Base-by-base conservation (phyloP, 371 early-diverging fungal species). In the Mucor velutinosus region DNA sequence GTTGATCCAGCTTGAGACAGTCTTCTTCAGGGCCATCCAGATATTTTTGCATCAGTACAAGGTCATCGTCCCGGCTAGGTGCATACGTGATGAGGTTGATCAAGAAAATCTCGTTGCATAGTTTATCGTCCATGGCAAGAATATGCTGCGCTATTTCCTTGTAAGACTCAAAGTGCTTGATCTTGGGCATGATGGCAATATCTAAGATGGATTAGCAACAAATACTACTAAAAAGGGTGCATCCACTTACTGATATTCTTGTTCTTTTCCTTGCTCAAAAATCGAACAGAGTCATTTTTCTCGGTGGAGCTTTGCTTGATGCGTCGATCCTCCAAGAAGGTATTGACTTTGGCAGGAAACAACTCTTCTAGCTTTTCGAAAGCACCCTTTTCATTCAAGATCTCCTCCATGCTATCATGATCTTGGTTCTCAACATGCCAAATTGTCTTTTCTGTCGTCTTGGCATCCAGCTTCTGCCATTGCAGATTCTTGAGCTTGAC, bases 381-480 rank as follows among this genome's bases (percentile, higher is more conserved):
- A 0, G 76, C 71, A 7, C 75, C 77, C 7, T 51, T 63, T n/a
- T 75, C 62, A 27, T 69, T 70, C 23, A 83, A 55, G 1, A 49
- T 32, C 4, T 76, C 75, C 69, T 82, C 80, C 21, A 80, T 39
- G 3, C 64, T 64, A 14, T 67, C 60, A n/a, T 78, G 74, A 3
- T 76, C 70, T 49, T 47, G 62, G 1, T 72, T 59, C 6, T 65
- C 30, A 8, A 70, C 17, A 17, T 64, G 39, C 83, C 83, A 83
- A 12, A 83, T 64, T 0, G 83, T 83, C 17, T 83, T 75, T 17
- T 78, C 71, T 0, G 72, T 65, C 10, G 63, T 25, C 7, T 64
- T 67, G 1, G 71, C 69, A 45, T 83, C 83, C 25, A 83, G 45
- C 37, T 83, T 83, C 29, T 83, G 78, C 80, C 80, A 80, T 57